Base-by-base conservation (phyloP, 164 flowering plant species). In the Piper betle region DNA sequence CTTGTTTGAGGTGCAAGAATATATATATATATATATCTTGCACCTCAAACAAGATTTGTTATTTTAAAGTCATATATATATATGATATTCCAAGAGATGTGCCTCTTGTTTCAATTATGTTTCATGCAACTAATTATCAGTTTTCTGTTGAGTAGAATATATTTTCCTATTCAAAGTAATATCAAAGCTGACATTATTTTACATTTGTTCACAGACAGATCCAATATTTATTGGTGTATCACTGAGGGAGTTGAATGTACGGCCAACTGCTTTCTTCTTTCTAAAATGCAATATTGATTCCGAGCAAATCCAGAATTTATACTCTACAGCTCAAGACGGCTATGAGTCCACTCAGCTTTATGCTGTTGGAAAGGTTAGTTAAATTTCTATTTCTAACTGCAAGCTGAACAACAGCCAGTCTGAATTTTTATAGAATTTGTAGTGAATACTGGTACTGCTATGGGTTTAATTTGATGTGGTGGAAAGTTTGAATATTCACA, bases 231-330 rank as follows among this genome's bases (percentile, higher is more conserved):
- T 91, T 64, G 97, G 99, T 55, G 69, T 91, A 64, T 88, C 96
- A 16, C 83, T 78, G 9, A 81, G 97, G 69, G 83, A 62, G 71
- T 57, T 88, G 73, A 94, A 94, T 73, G 91, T 91, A 19, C 81
- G 96, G 62, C 97, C 97, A 25, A 67, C 99, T n/a, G 91, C 89
- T 43, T 88, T 94, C 74, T 94, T 94, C 85, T 87, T 72, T 71
- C 75, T 94, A 40, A 83, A 78, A 68, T 94, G 97, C 75, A 72
- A 65, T 68, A 91, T 91, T 54, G 70, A 72, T 18, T 83, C 96
- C 18, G 37, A 78, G 46, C 90, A 85, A 74, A 75, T 94, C 69
- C 86, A 80, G 40, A 69, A 80, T 39, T 67, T 85, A 5, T 91
- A 94, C 72, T 62, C 77, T 54, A 82, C 39, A 58, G 99, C 97